phyloP scores from a whole-genome alignment of 2,329 filamentous ascomycete species.

The Onygena corvina region DNA sequence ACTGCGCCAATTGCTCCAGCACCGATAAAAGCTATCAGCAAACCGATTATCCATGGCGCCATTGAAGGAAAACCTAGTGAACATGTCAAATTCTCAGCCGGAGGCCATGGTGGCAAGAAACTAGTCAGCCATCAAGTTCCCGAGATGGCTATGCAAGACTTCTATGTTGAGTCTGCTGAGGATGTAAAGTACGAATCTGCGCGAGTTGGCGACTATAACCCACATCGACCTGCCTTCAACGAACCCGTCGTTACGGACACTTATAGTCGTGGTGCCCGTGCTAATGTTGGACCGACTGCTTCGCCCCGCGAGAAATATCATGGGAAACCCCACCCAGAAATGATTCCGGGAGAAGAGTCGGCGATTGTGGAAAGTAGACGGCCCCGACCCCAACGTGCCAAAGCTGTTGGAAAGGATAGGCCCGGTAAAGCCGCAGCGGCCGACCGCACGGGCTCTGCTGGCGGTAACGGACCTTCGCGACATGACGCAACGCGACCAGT shows the following conservation, averaged over 20 bases:
- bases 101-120: constrained; percentile 4
- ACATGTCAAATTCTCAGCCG: background rate
- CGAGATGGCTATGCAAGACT: constrained; percentile 17
- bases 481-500: background rate
- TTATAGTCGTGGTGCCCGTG: constrained; percentile 1
- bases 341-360: background rate
- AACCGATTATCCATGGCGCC: background rate
- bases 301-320: background rate
- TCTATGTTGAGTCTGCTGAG: constrained; percentile 18
- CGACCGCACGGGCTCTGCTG: background rate
- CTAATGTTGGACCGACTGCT: background rate
- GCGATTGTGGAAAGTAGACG: background rate
- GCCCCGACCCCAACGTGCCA: background rate
- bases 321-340: background rate
- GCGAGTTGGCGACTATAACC: constrained; percentile 40
- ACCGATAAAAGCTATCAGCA: background rate
- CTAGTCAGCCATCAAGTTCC: constrained; percentile 7
- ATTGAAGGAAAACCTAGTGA: constrained; percentile 3
- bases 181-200: constrained; percentile 22
- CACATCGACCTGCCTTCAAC: constrained; percentile 29
- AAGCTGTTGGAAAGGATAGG: background rate
- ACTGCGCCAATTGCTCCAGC: background rate
- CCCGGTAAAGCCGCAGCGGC: background rate
- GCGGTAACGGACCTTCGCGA: background rate
- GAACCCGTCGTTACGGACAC: constrained; percentile 15